Conservation (phyloP, 345 rosid genomes). For the Gossypium sturtianum region DNA sequence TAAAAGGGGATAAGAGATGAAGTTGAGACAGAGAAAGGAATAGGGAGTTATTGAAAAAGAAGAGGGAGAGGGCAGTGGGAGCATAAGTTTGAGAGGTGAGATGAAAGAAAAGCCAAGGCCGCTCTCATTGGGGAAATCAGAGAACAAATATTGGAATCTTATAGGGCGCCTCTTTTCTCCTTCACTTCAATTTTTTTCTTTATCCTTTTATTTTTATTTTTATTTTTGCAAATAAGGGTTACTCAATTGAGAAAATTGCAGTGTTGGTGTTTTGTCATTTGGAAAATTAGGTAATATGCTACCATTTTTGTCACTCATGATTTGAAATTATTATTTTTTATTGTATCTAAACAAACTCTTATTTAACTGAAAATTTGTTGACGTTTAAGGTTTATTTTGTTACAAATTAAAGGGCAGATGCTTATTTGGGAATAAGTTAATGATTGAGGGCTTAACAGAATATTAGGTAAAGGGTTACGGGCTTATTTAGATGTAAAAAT, state of each 20-base stretch:
- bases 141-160: constrained; percentile 47
- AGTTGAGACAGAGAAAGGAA: constrained; percentile 10
- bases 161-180: constrained; percentile 22
- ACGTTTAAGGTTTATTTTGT: too few species aligned
- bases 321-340: too few species aligned
- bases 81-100: constrained; percentile 22
- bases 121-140: constrained; percentile 40
- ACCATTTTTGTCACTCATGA: constrained; percentile 5
- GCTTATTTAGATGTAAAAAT: too few species aligned
- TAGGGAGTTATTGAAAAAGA: background rate
- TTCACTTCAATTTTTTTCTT: background rate
- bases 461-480: too few species aligned
- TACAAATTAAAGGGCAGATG: too few species aligned
- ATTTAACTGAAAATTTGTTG: too few species aligned
- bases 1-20: background rate
- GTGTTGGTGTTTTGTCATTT: constrained; percentile 11
- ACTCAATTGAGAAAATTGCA: constrained; percentile 9
- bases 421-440: too few species aligned
- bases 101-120: constrained; percentile 52
- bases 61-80: background rate
- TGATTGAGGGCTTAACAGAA: too few species aligned
- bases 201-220: background rate
- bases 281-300: constrained; percentile 19
- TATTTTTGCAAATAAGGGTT: constrained; percentile 26
- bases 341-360: background rate